Evolutionary conservation across 805 yeast species (phyloP).

Genomic region (Saturnispora gosingensis): DNA sequence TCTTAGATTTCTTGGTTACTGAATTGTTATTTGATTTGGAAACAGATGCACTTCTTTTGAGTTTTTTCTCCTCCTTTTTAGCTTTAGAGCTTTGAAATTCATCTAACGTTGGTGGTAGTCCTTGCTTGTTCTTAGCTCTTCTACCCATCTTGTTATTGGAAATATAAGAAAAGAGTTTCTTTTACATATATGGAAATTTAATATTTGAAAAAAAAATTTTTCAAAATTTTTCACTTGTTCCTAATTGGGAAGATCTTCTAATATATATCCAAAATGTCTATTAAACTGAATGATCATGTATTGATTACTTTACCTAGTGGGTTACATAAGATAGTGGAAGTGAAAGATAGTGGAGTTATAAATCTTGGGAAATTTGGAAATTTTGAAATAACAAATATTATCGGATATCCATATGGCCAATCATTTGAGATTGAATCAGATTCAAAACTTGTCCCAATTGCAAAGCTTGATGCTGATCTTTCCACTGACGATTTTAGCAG

Average conservation of each 20-base stretch:
- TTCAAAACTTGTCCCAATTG: conserved; percentile 40
- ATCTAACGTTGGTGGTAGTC: conserved; percentile 81
- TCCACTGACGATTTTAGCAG: conserved; percentile 19
- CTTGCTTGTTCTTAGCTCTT: conserved; percentile 87
- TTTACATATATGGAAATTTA: neutral
- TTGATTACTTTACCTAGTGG: conserved; percentile 76
- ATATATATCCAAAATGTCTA: neutral
- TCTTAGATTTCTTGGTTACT: conserved; percentile 13
- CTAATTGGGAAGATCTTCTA: conserved; percentile 1
- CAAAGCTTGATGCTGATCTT: conserved; percentile 22
- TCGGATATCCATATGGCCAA: conserved; percentile 82
- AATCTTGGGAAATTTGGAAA: conserved; percentile 89
- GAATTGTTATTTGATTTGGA: conserved; percentile 24
- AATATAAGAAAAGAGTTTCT: neutral
- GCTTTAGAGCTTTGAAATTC: conserved; percentile 49
- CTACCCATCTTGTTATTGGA: conserved; percentile 67
- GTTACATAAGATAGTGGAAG: conserved; percentile 61
- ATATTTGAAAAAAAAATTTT: conserved; percentile 2
- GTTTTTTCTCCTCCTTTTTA: conserved; percentile 32
- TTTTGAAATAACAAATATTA: conserved; percentile 60
- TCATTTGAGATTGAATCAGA: conserved; percentile 74
- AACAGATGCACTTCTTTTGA: conserved; percentile 24
- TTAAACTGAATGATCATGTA: conserved; percentile 37
- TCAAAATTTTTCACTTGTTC: conserved; percentile 8
- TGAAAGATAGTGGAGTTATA: conserved; percentile 50